Evolutionary conservation across 495 filamentous ascomycete species (phyloP), one percentile per base, ranked within the genome.

Genomic region (Podospora sp.): DNA sequence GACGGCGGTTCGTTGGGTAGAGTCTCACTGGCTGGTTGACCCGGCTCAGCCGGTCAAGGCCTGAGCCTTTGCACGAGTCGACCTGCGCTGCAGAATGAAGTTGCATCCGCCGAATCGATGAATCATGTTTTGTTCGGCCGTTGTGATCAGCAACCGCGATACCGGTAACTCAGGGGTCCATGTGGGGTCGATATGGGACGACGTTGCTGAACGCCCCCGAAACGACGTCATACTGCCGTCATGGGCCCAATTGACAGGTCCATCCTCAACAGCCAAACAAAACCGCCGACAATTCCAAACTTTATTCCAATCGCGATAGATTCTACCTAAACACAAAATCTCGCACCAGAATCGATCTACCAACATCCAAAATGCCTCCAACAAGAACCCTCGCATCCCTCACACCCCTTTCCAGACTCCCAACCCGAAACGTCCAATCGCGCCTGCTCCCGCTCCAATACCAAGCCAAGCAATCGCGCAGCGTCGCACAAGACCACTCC

Each of bases 401-500:
- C 40, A 46, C 40, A 46, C 40, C 40, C 40, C 40, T 46, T 46
- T 46, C 40, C 11, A 46, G 40, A 11, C 5, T 46, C 40, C 40
- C 40, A 46, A 46, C 14, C 40, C 40, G 40, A 14, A 4, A 46
- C 40, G 40, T 11, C 4, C 40, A 46, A 46, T 46, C 40, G 5
- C 9, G 40, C 5, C 40, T 46, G 5, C 40, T 11, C 14, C 16
- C 14, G 40, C 40, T 46, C 33, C 7, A 18, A 24, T 50, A 62
- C 59, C 59, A 62, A 35, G n/a, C 22, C 21, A 62, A 12, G 21
- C 59, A 55, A 26, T 24, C 52, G 2, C 20, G 59, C 7, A 29
- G 33, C 29, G 14, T 62, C 29, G 59, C 59, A 4, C 33, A 62
- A 14, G 61, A 63, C 46, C 4, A 63, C 6, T 18, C n/a, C 22